Percentiles rank a stretch among this genome's conserved stretches.
These are phyloP conservation scores for Fraxinus quadrangulata DNA, from an alignment of 257 asterid genomes.

Conservation along the genomic window DNA sequence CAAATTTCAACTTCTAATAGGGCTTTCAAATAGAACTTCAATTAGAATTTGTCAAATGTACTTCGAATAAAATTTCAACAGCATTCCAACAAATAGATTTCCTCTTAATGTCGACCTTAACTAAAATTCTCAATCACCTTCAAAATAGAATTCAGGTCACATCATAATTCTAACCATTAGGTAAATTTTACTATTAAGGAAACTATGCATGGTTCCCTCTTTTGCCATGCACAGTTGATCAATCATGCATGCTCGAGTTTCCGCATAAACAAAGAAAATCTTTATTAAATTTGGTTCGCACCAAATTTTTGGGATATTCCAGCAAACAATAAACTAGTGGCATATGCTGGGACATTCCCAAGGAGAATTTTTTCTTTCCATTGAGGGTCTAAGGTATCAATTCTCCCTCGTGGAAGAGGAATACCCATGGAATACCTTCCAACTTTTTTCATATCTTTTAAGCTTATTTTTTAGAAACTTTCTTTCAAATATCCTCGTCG, in stretches of 20 bases:
- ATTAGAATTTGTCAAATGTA: too few relatives aligned
- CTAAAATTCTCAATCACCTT: too few relatives aligned
- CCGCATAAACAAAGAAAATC: slow-evolving; percentile 26
- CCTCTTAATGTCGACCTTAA: too few relatives aligned
- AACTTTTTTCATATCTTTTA: neutral
- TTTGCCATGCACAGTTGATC: too few relatives aligned
- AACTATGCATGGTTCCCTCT: too few relatives aligned
- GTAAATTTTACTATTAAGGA: too few relatives aligned
- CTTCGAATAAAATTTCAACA: too few relatives aligned
- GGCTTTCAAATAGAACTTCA: too few relatives aligned
- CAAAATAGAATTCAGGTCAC: too few relatives aligned
- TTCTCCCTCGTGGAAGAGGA: slow-evolving; percentile 13
- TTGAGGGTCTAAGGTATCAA: slow-evolving; percentile 23
- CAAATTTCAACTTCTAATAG: too few relatives aligned
- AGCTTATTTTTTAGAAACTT: neutral
- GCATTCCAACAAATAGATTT: too few relatives aligned
- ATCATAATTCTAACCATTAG: too few relatives aligned
- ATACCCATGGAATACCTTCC: neutral
- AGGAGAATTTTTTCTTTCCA: slow-evolving; percentile 6
- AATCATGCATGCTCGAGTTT: slow-evolving; percentile 31
- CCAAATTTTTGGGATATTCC: slow-evolving; percentile 38
- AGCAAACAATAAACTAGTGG: slow-evolving; percentile 23
- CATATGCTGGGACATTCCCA: slow-evolving; percentile 45
- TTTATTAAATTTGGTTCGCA: neutral
- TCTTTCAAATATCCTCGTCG: neutral